phyloP scores from a whole-genome alignment of 2,329 filamentous ascomycete species.

The Pseudodiploospora longispora region DNA sequence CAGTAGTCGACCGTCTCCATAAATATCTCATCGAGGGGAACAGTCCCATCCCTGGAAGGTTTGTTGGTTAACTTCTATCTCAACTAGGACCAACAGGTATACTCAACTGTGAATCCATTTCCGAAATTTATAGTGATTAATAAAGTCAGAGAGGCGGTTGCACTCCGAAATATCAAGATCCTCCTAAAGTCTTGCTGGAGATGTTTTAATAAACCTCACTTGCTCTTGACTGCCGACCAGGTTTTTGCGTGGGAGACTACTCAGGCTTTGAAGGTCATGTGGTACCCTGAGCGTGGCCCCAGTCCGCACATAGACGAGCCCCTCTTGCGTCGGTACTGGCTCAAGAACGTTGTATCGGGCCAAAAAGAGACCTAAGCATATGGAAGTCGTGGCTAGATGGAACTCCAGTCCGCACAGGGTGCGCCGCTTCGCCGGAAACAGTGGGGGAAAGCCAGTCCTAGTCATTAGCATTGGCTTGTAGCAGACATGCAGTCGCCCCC shows the following conservation, averaged over 20 bases:
- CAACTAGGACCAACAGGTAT: too few relatives aligned
- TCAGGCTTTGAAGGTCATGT: conserved; percentile 18
- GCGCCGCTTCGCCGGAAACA: conserved; percentile 5
- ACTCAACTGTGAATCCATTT: too few relatives aligned
- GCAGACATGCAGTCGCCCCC: not conserved
- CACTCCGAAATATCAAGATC: too few relatives aligned
- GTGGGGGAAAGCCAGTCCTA: conserved; percentile 2
- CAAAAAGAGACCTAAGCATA: conserved; percentile 17
- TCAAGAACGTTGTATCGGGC: conserved; percentile 16
- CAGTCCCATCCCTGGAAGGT: conserved; percentile 37
- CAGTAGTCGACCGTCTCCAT: conserved; percentile 52
- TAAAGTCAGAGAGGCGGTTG: too few relatives aligned
- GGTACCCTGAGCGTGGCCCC: conserved; percentile 23
- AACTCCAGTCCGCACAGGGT: conserved; percentile 5
- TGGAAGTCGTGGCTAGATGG: conserved; percentile 13
- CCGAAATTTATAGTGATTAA: too few relatives aligned
- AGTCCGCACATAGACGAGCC: conserved; percentile 21
- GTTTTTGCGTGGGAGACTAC: conserved; percentile 6
- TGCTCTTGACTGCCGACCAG: conserved; percentile 5
- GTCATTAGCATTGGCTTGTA: conserved; percentile 4
- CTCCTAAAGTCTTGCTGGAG: too few relatives aligned
- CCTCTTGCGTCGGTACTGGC: conserved; percentile 19
- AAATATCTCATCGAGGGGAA: conserved; percentile 49
- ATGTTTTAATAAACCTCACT: too few relatives aligned
- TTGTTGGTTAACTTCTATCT: not conserved